Conservation (phyloP, 1,139 yeast species). For the Diutina mesorugosa region DNA sequence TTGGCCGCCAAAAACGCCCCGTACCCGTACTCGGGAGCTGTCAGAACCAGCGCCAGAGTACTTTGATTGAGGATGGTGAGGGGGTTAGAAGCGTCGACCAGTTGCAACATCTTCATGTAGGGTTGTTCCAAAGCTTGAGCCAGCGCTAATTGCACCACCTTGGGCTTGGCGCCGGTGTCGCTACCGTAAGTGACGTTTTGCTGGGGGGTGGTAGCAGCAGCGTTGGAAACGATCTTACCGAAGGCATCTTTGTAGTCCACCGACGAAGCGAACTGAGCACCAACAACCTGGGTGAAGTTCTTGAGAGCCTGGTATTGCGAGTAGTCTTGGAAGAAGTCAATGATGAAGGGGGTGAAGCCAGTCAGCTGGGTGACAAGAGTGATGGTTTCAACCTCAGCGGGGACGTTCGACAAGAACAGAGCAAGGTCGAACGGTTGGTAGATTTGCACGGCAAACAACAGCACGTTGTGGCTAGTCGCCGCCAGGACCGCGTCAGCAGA, state of each 20-base stretch:
- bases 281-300: slow-evolving; percentile 38
- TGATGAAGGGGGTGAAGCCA: slow-evolving; percentile 47
- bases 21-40: slow-evolving; percentile 77
- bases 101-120: slow-evolving; percentile 62
- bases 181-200: slow-evolving; percentile 42
- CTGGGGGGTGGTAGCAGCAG: slow-evolving; percentile 29
- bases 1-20: slow-evolving; percentile 58
- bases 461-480: slow-evolving; percentile 27
- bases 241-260: slow-evolving; percentile 13
- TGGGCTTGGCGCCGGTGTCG: slow-evolving; percentile 27
- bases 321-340: slow-evolving; percentile 62
- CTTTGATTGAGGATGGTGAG: slow-evolving; percentile 47
- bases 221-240: not conserved
- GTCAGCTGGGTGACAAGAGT: slow-evolving; percentile 54
- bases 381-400: slow-evolving; percentile 42
- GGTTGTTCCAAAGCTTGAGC: slow-evolving; percentile 55
- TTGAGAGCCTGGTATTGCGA: slow-evolving; percentile 32
- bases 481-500: slow-evolving; percentile 29
- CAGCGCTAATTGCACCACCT: slow-evolving; percentile 23
- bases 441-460: slow-evolving; percentile 45
- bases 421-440: slow-evolving; percentile 61
- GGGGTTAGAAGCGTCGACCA: slow-evolving; percentile 38
- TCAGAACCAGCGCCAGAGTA: slow-evolving; percentile 27
- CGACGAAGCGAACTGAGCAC: slow-evolving; percentile 42
- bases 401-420: slow-evolving; percentile 37